Evolutionary conservation across 441 rosid genomes (phyloP).

Genomic region (Pelargonium citronellum): DNA sequence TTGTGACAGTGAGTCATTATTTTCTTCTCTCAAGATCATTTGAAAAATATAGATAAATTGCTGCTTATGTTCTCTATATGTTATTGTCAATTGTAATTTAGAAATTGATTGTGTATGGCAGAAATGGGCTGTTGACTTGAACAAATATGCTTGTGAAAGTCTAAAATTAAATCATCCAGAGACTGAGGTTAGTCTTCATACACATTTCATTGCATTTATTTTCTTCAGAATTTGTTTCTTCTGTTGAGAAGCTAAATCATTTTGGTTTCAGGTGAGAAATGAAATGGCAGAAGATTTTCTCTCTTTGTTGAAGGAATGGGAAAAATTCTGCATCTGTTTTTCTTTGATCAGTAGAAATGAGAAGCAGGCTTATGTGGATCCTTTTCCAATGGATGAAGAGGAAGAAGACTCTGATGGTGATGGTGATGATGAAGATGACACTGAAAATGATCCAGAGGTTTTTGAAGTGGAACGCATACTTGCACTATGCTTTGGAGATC

Average conservation of each 20-base stretch:
- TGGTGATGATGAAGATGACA: conserved; percentile 18
- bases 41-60: neutral
- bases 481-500: conserved; percentile 49
- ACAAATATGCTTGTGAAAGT: conserved; percentile 51
- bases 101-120: conserved; percentile 16
- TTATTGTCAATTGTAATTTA: neutral
- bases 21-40: neutral
- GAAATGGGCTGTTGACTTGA: conserved; percentile 80
- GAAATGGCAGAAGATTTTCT: conserved; percentile 56
- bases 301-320: conserved; percentile 52
- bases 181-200: conserved; percentile 37
- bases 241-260: neutral
- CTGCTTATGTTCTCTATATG: neutral
- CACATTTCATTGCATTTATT: neutral
- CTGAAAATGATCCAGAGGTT: conserved; percentile 29
- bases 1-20: conserved; percentile 43
- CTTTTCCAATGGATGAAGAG: conserved; percentile 22
- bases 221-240: neutral
- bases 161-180: conserved; percentile 53
- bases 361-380: conserved; percentile 19
- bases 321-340: conserved; percentile 42
- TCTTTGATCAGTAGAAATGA: conserved; percentile 26
- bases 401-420: conserved; percentile 23
- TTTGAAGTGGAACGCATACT: conserved; percentile 53
- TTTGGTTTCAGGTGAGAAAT: conserved; percentile 49